Base-by-base conservation (phyloP, 1,284 basidiomycete species). In the Wallemia mellicola region DNA sequence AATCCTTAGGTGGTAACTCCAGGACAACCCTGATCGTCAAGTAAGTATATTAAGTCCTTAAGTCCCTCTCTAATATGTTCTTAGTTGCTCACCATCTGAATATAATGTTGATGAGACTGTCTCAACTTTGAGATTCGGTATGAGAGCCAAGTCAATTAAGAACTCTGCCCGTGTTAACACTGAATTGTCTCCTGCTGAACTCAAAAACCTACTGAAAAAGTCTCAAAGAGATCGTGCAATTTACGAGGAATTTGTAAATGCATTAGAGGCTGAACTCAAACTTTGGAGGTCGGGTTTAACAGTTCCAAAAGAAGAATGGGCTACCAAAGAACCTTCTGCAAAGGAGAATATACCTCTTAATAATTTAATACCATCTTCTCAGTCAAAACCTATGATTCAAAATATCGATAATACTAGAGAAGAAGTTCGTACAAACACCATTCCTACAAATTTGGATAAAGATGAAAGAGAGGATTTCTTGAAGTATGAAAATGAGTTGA, bases 111-210 rank as follows among this genome's bases (percentile, higher is more conserved):
- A 86, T 1, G 94, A 99, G 72, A 99, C 94, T 1, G 75, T 99
- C n/a, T 86, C 83, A 0, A 99, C 94, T 1, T 78, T 99, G 28
- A 83, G 94, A 27, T 99, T 99, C 71, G 94, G 94, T 77, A 94
- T 95, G 70, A 85, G 91, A 62, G 94, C 94, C 28, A 99, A 99
- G 72, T 86, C 86, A 28, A 99, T 99, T 79, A 98, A 96, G 85
- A 99, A 99, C 73, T 89, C 86, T 66, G 94, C 94, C 60, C 83
- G 91, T 61, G 86, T 99, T 74, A 99, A 99, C 71, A 87, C 89
- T 59, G 94, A 99, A 70, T 77, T 99, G 57, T 96, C 91, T 0
- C 92, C 94, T 0, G 76, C 87, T 58, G 94, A 99, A 68, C 82
- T 99, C 73, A 96, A 96, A 68, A 81, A 79, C 11, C 74, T 94